Evolutionary conservation across 2,329 filamentous ascomycete species (phyloP).

Genomic region (Penicillium sp.): DNA sequence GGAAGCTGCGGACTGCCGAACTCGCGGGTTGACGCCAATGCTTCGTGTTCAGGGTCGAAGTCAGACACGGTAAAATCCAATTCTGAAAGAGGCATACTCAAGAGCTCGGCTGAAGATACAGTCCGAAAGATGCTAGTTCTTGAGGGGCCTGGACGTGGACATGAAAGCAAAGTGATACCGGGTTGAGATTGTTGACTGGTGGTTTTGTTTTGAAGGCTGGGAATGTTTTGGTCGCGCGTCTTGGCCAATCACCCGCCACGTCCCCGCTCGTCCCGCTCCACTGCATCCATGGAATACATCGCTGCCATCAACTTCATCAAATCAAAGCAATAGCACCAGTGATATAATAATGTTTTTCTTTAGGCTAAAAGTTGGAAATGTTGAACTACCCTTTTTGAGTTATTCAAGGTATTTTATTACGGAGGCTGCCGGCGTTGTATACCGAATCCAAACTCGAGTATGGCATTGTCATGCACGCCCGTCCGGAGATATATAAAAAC

Average conservation of each 20-base stretch:
- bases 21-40: slow-evolving; percentile 47
- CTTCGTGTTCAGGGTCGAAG: slow-evolving; percentile 53
- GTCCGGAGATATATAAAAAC: too few species aligned
- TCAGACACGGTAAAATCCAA: slow-evolving; percentile 43
- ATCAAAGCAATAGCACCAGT: background rate
- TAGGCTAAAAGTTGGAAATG: background rate
- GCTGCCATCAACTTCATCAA: background rate
- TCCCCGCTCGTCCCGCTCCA: slow-evolving; percentile 14
- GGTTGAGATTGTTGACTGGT: slow-evolving; percentile 11
- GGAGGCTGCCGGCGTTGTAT: too few species aligned
- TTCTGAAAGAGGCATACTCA: slow-evolving; percentile 32
- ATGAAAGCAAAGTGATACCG: slow-evolving; percentile 10
- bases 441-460: too few species aligned
- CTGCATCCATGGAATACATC: background rate
- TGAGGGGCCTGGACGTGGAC: background rate
- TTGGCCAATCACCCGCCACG: slow-evolving; percentile 22
- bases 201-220: slow-evolving; percentile 25
- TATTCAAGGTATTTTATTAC: background rate
- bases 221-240: slow-evolving; percentile 29
- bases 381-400: background rate
- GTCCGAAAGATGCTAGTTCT: slow-evolving; percentile 1
- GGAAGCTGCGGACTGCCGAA: slow-evolving; percentile 38
- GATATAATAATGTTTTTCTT: background rate
- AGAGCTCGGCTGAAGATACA: slow-evolving; percentile 10
- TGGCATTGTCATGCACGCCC: too few species aligned